A percentile compares a stretch with the other conserved stretches of the same genome.
Evolutionary conservation across 2,329 filamentous ascomycete species (phyloP).

Genomic region (Hypocreales sp.): DNA sequence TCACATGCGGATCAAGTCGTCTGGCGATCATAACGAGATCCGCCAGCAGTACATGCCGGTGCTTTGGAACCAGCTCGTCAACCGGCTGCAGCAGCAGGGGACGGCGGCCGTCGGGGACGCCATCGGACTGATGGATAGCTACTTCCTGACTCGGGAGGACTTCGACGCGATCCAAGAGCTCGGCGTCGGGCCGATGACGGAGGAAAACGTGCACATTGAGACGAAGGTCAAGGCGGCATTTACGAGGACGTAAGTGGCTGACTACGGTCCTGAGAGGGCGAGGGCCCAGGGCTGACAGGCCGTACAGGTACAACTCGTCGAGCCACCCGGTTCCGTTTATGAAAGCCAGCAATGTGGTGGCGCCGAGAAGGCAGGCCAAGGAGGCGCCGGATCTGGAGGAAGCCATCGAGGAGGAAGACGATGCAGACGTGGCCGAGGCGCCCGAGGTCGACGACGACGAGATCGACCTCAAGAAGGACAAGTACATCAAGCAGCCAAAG

Average conservation of each 20-base stretch:
- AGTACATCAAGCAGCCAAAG: conserved; percentile 89
- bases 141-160: conserved; percentile 88
- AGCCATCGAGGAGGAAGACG: conserved; percentile 84
- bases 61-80: conserved; percentile 68
- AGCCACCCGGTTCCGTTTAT: conserved; percentile 90
- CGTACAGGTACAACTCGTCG: conserved; percentile 66
- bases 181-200: conserved; percentile 70
- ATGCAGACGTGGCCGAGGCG: conserved; percentile 42
- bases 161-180: conserved; percentile 88
- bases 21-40: conserved; percentile 83
- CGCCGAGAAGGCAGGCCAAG: conserved; percentile 53
- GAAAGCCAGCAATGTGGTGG: conserved; percentile 68
- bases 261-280: too few relatives aligned
- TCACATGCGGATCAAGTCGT: conserved; percentile 85
- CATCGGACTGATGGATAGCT: conserved; percentile 93
- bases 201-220: conserved; percentile 63
- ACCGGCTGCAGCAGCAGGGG: conserved; percentile 59
- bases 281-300: background rate
- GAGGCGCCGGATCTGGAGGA: conserved; percentile 91
- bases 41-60: conserved; percentile 87
- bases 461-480: conserved; percentile 81
- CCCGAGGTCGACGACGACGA: conserved; percentile 56
- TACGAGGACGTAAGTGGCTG: conserved; percentile 65
- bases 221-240: conserved; percentile 78
- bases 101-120: conserved; percentile 69